Evolutionary conservation across 148 eudicot genomes (phyloP), one percentile per base, ranked within the genome.

Genomic region (Chenopodium album): DNA sequence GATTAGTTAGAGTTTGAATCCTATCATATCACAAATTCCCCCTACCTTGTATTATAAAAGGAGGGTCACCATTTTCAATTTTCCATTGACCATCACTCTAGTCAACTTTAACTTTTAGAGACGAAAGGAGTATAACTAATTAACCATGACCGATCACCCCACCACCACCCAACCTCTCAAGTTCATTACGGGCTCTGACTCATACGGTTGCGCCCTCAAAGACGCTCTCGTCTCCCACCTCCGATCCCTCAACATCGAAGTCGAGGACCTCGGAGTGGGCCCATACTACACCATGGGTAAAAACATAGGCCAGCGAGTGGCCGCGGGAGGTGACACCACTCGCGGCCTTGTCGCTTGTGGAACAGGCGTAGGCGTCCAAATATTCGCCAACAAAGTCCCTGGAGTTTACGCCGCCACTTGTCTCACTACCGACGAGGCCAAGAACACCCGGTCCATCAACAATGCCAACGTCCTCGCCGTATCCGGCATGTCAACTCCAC

Each of bases 211-310:
- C 81, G 9, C 52, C 12, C 86, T 95, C 50, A 93, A 94, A 66
- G 92, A 92, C 80, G 59, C 90, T 26, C 86, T 93, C 50, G 86
- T 93, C 56, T 12, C 89, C 66, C 94, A 92, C 87, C 94, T 93
- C 86, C 88, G 87, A 52, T 88, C 92, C 80, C 88, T 89, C 90
- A 85, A 88, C 84, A 85, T 91, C 90, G 82, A 87, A 19, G 93
- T 95, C 84, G 89, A 95, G n/a, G 99, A 95, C 86, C 85, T 95
- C 87, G 97, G 94, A 46, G 92, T 92, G 50, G 90, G 80, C 83
- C 80, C 88, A 1, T 93, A 95, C 91, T 95, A 93, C 90, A 79
- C 94, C 79, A 81, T 91, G 86, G 94, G 85, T 82, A 90, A 82
- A 4, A 73, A 91, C 73, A 71, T 95, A 83, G 98, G 92, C 84